Conservation (phyloP, 495 filamentous ascomycete species). For the Pyrenula aspistea region DNA sequence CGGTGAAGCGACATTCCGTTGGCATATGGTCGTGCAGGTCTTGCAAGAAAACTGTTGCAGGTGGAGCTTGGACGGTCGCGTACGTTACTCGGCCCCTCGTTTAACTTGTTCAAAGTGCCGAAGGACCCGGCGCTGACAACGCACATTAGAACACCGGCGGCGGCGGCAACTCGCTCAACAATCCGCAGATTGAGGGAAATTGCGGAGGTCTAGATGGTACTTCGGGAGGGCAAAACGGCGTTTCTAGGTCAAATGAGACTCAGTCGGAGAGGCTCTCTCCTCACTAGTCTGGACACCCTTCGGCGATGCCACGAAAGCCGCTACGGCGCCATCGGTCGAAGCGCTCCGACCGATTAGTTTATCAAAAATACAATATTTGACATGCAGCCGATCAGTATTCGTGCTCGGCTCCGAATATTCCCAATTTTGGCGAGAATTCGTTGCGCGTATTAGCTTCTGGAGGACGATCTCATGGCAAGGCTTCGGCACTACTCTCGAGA, state of each 20-base stretch:
- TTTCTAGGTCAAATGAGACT: neutral
- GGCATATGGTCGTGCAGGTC: constrained; percentile 95
- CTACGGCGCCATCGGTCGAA: neutral
- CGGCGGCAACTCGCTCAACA: constrained; percentile 91
- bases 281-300: neutral
- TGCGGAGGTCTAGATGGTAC: constrained; percentile 72
- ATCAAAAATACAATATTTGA: neutral
- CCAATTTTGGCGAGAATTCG: neutral
- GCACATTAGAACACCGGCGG: constrained; percentile 71
- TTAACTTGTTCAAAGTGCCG: neutral
- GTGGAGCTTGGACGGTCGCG: constrained; percentile 94
- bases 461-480: neutral
- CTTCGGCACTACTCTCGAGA: neutral
- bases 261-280: neutral
- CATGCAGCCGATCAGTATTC: neutral
- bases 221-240: constrained; percentile 19
- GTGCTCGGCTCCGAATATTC: neutral
- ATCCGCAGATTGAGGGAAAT: constrained; percentile 97
- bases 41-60: constrained; percentile 89
- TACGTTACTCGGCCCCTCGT: constrained; percentile 41
- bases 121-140: constrained; percentile 18
- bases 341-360: neutral
- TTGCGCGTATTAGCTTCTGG: neutral
- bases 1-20: constrained; percentile 81
- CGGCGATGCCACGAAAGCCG: neutral